Evolutionary conservation across 2,329 filamentous ascomycete genomes (phyloP), one percentile per base, ranked within the genome.

Genomic region (Xylaria sp.): DNA sequence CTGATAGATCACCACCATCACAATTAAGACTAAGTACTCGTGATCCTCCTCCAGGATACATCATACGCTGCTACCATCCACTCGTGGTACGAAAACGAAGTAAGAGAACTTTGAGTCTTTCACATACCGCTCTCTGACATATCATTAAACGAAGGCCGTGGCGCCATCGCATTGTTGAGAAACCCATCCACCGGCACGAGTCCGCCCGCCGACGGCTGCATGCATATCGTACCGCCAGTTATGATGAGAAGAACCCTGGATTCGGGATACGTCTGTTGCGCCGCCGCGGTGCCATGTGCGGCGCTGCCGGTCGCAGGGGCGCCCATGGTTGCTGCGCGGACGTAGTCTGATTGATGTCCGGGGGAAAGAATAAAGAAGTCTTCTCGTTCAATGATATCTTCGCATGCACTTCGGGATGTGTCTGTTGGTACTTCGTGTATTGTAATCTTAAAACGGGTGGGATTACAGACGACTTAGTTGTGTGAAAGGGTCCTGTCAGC

Each of bases 201-300:
- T 0, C 94, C 94, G 73, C 93, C 88, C 9, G 88, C 86, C 10
- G 93, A 93, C 63, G 90, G 90, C 77, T 91, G 89, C 94, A 97
- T 97, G 82, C 93, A 97, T 76, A 97, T 97, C 6, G 92, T 94
- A 53, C 92, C 92, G 68, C 93, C 94, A 13, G 94, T 97, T 83
- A 97, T 95, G 80, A 97, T 93, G 76, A 97, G 92, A 72, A 97
- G 85, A 13, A 97, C 92, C 67, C 92, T 87, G 28, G 93, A 93
- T 79, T 97, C 93, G 11, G 91, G 91, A 66, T 84, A 84, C 9
- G 77, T 80, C 58, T 73, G 68, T 20, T 70, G 69, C 44, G 31
- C 31, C 31, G 31, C 31, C 31, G 74, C 63, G 60, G 74, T 63
- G 44, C 68, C 72, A 66, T 74, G 72, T 54, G 68, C 68, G 40